Evolutionary conservation across 2,329 filamentous ascomycete genomes (phyloP), one percentile per base, ranked within the genome.

Genomic region (Eurotiales sp.): DNA sequence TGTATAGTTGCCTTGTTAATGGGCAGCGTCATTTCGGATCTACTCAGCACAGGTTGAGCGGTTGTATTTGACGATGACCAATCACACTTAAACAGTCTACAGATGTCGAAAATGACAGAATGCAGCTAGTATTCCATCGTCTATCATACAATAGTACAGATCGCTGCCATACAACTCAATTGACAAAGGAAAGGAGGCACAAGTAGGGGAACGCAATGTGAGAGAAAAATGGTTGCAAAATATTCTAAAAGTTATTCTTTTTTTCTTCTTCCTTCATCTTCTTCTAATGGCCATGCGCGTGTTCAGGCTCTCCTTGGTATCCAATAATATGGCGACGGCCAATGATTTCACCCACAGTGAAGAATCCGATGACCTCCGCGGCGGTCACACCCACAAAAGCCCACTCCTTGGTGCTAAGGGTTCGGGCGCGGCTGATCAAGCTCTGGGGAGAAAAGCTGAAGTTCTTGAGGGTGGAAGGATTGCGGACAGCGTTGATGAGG

Each of bases 311-410:
- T 68, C 88, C 87, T 73, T 81, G 82, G 81, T 99, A 99, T 59
- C 93, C 93, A 63, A 99, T 80, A 62, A 99, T 73, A 87, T 99
- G 97, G 77, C 93, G 84, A 67, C 91, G 83, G 65, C 93, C 93
- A 65, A 99, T 85, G 73, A 99, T 97, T 81, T 97, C 91, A 59
- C 93, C 93, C 50, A 97, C 83, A 56, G 91, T 95, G 82, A 97
- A 99, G 83, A 99, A 99, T 56, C 93, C 93, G 60, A 99, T 75
- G 46, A 90, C 81, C 77, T 99, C 92, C 51, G 91, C 91, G 43
- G 80, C 74, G 56, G 96, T 77, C 54, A 99, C 87, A 62, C 87
- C 88, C 55, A 81, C 86, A 49, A 86, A 74, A 50, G 81, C 80
- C 61, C 92, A 70, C 72, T 95, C 86, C 61, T 83, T 79, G 59